Conservation (phyloP, 2,329 filamentous ascomycete genomes). For the Fusarium anguioides region DNA sequence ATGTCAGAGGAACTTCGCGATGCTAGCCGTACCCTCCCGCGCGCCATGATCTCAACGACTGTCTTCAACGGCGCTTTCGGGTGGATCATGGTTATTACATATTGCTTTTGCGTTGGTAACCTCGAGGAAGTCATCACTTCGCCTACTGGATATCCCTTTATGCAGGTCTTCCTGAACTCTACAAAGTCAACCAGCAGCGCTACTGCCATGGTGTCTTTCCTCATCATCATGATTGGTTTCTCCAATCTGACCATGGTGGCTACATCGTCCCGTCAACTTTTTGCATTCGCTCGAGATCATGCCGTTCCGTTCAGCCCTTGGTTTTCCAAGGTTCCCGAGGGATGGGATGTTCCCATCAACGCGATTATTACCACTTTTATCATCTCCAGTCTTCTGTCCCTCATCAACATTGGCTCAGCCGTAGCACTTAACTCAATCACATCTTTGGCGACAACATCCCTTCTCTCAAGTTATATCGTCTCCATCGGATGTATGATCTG, state of each 20-base stretch:
- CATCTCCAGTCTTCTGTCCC: constrained; percentile 30
- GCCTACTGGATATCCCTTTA: constrained; percentile 37
- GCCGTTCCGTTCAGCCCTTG: constrained; percentile 39
- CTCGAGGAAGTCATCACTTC: constrained; percentile 34
- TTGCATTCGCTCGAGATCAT: constrained; percentile 37
- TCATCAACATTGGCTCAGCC: constrained; percentile 40
- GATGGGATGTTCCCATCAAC: constrained; percentile 38
- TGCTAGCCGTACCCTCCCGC: constrained; percentile 33
- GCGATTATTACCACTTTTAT: constrained; percentile 37
- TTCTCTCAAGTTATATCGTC: constrained; percentile 39
- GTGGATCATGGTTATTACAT: constrained; percentile 42
- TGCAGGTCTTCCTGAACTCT: constrained; percentile 40
- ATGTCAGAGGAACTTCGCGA: constrained; percentile 40
- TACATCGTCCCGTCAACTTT: constrained; percentile 38
- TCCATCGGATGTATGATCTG: constrained; percentile 42
- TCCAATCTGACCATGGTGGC: constrained; percentile 41
- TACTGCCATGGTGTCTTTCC: constrained; percentile 34
- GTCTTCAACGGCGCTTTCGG: constrained; percentile 37
- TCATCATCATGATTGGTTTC: constrained; percentile 40
- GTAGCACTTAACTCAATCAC: constrained; percentile 36
- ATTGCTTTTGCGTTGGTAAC: constrained; percentile 39
- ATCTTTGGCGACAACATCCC: constrained; percentile 28
- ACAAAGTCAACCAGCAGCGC: constrained; percentile 31
- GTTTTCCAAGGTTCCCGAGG: constrained; percentile 30
- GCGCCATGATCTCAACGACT: constrained; percentile 35